Conservation (phyloP, 805 yeast genomes). For the Gaillardinia entomophila region DNA sequence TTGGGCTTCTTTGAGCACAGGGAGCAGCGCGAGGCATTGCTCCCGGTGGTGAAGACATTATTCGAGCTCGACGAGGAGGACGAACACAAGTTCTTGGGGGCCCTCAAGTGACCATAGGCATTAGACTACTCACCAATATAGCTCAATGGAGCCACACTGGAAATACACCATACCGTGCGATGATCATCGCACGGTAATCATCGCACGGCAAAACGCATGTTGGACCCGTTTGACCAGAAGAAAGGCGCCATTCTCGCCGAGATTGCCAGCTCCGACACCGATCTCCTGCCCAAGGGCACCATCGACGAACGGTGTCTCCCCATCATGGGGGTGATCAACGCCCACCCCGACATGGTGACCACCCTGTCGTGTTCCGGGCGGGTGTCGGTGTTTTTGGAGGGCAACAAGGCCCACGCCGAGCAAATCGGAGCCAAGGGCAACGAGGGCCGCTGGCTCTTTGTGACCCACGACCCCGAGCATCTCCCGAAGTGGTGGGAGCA, state of each 20-base stretch:
- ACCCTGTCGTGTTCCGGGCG: slow-evolving; percentile 89
- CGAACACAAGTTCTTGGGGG: slow-evolving; percentile 62
- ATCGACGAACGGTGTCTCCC: slow-evolving; percentile 75
- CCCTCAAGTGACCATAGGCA: slow-evolving; percentile 36
- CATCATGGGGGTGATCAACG: slow-evolving; percentile 61
- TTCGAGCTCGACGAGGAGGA: slow-evolving; percentile 66
- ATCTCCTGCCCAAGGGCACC: slow-evolving; percentile 83
- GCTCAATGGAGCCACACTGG: too few relatives aligned
- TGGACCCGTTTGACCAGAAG: slow-evolving; percentile 64
- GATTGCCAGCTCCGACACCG: slow-evolving; percentile 44
- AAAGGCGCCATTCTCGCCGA: slow-evolving; percentile 50
- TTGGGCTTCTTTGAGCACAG: slow-evolving; percentile 86
- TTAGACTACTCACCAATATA: too few relatives aligned
- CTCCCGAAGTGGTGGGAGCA: slow-evolving; percentile 45
- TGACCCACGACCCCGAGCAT: slow-evolving; percentile 56
- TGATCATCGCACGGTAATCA: too few relatives aligned
- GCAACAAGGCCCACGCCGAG: slow-evolving; percentile 37
- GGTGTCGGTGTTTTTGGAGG: slow-evolving; percentile 77
- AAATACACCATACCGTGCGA: too few relatives aligned
- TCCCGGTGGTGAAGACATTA: slow-evolving; percentile 80
- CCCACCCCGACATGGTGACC: slow-evolving; percentile 64
- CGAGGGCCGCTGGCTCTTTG: slow-evolving; percentile 80
- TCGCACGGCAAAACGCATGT: slow-evolving; percentile 16
- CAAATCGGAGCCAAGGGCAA: slow-evolving; percentile 79
- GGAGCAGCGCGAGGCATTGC: slow-evolving; percentile 80